phyloP scores from a whole-genome alignment of 148 eudicot species.

The Heliosperma pusillum region DNA sequence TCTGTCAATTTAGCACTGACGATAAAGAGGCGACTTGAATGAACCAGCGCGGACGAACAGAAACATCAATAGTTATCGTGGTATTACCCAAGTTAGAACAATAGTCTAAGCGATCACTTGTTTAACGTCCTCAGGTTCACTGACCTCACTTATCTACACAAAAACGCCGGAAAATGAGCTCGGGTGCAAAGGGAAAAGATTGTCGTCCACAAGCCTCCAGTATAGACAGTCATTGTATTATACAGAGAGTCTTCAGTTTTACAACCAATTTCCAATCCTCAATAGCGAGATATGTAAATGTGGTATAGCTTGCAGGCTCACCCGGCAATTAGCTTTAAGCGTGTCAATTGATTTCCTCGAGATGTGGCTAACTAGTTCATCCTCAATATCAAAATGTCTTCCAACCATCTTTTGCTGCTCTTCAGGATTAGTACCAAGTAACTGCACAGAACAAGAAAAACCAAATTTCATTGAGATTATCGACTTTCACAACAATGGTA shows the following conservation, averaged over 20 bases:
- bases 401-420: slow-evolving; percentile 94
- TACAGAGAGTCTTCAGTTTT: slow-evolving; percentile 66
- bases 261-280: slow-evolving; percentile 65
- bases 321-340: slow-evolving; percentile 71
- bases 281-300: background rate
- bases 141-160: slow-evolving; percentile 16
- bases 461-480: background rate
- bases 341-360: slow-evolving; percentile 78
- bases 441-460: slow-evolving; percentile 35
- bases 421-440: slow-evolving; percentile 67
- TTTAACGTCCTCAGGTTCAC: background rate
- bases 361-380: slow-evolving; percentile 91
- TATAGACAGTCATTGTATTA: slow-evolving; percentile 39
- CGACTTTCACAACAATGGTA: background rate
- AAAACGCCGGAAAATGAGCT: background rate
- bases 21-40: slow-evolving; percentile 14
- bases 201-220: background rate
- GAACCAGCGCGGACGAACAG: slow-evolving; percentile 11
- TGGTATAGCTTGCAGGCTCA: slow-evolving; percentile 15
- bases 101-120: background rate
- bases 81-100: background rate
- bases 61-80: background rate
- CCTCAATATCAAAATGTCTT: slow-evolving; percentile 81
- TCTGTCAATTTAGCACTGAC: too few species aligned
- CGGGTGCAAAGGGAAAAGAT: background rate